These are phyloP conservation scores for Bromus sterilis DNA, from an alignment of 176 grass and related monocot genomes.

Conservation along the genomic window DNA sequence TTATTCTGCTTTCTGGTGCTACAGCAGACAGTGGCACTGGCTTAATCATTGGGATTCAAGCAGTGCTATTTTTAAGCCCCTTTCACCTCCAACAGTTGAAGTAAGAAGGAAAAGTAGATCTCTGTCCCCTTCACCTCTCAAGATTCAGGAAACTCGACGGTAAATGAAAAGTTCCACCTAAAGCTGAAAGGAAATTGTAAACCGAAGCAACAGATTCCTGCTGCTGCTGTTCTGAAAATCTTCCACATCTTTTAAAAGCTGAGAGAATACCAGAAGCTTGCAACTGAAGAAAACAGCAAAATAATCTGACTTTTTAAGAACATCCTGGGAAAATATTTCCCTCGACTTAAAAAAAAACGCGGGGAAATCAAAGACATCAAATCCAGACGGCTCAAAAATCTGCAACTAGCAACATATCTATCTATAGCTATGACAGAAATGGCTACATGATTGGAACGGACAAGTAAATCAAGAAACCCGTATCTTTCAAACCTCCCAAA, in stretches of 20 bases:
- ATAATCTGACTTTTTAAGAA: neutral
- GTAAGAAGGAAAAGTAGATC: neutral
- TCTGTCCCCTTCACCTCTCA: neutral
- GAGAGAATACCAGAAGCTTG: slow-evolving; percentile 5
- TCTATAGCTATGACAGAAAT: neutral
- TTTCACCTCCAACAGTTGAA: slow-evolving; percentile 5
- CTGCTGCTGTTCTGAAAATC: neutral
- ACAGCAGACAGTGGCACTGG: slow-evolving; percentile 1
- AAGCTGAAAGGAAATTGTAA: slow-evolving; percentile 9
- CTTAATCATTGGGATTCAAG: neutral
- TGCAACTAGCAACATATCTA: neutral
- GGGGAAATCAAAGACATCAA: neutral
- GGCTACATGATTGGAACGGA: neutral
- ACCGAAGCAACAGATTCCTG: slow-evolving; percentile 14
- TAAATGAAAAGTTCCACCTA: neutral
- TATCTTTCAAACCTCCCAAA: neutral
- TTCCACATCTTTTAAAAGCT: neutral
- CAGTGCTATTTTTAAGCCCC: neutral
- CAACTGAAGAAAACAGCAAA: neutral
- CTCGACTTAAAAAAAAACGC: neutral
- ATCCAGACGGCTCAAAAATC: neutral
- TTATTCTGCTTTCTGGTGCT: slow-evolving; percentile 1
- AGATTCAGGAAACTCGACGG: neutral
- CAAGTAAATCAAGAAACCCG: neutral
- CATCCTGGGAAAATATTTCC: neutral